Base-by-base conservation (phyloP, 768 basidiomycete genomes). In the Agaricus subrufescens region DNA sequence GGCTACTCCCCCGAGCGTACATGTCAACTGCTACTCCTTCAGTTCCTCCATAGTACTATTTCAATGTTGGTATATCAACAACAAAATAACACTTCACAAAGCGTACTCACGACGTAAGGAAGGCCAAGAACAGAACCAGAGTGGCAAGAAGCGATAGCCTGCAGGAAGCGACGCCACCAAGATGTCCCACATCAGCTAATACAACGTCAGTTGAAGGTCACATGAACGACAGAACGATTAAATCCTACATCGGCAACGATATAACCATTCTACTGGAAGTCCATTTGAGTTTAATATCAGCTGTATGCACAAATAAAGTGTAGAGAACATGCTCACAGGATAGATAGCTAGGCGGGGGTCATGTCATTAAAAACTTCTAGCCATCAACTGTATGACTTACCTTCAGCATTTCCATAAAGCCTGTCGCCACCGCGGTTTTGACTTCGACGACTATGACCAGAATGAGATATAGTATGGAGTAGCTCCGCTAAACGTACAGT, bases 371-470 rank as follows among this genome's bases (percentile, higher is more conserved):
- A 10, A 25, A 38, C 12, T 26, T n/a, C 23, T 10, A 54, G 25
- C 10, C 10, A 12, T 19, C 42, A 50, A 29, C 26, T 29, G 46
- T 45, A 49, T 19, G 1, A 46, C 67, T 51, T 38, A 83, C 87
- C 85, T 81, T 94, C 91, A 62, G 94, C 91, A 61, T 71, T 83
- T 11, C 94, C 94, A 66, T 94, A 92, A 0, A 71, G 82, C 69
- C 95, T 91, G 62, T 94, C 91, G 1, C 91, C 91, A 61, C 91
- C 84, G 2, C 71, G 34, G 69, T 97, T 96, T 59, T 88, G 79
- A 0, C 87, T 87, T 71, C 94, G 94, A 14, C 93, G 94, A 38
- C 96, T 96, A 61, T 98, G 96, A 12, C 95, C 95, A 5, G 94
- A 96, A 68, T 47, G 25, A 53, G 49, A 52, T 39, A 34, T 7